A percentile compares a stretch with the other conserved stretches of the same genome.
Conservation (phyloP, 2,329 filamentous ascomycete genomes). For the Knufia petricola region DNA sequence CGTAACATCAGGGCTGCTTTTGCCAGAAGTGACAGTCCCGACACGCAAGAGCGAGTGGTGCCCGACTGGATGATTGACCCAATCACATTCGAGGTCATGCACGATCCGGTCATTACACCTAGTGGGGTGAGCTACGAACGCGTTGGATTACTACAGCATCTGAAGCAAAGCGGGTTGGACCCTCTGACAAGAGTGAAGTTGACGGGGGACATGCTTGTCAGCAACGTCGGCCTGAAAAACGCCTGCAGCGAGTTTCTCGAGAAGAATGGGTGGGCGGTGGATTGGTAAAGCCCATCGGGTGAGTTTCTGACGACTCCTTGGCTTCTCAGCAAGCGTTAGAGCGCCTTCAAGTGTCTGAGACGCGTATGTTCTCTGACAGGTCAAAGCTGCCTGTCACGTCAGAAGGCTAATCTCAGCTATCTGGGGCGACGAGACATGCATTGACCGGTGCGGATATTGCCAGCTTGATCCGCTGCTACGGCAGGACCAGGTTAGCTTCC, state of each 20-base stretch:
- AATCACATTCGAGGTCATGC: constrained; percentile 43
- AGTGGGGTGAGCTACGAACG: constrained; percentile 88
- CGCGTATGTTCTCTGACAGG: neutral
- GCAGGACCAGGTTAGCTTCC: too few relatives aligned
- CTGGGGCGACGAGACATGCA: neutral
- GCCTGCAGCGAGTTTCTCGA: constrained; percentile 79
- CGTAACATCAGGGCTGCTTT: constrained; percentile 38
- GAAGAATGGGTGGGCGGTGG: constrained; percentile 83
- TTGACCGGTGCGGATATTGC: neutral
- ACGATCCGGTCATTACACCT: constrained; percentile 47
- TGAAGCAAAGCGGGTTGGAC: constrained; percentile 65
- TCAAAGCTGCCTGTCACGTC: too few relatives aligned
- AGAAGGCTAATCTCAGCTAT: too few relatives aligned
- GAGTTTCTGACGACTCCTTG: neutral
- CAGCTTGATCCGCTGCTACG: too few relatives aligned
- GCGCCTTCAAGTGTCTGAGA: neutral
- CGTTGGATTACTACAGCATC: constrained; percentile 72
- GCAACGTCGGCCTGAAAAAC: constrained; percentile 70
- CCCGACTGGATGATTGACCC: constrained; percentile 41
- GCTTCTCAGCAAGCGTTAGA: neutral
- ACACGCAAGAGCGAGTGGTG: constrained; percentile 37
- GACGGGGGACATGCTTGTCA: constrained; percentile 57
- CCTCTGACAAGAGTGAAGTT: constrained; percentile 75
- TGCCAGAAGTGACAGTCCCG: constrained; percentile 31
- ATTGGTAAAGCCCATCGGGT: constrained; percentile 52